Evolutionary conservation across 2,329 filamentous ascomycete genomes (phyloP), one percentile per base, ranked within the genome.

Genomic region (Elsinoe australis): DNA sequence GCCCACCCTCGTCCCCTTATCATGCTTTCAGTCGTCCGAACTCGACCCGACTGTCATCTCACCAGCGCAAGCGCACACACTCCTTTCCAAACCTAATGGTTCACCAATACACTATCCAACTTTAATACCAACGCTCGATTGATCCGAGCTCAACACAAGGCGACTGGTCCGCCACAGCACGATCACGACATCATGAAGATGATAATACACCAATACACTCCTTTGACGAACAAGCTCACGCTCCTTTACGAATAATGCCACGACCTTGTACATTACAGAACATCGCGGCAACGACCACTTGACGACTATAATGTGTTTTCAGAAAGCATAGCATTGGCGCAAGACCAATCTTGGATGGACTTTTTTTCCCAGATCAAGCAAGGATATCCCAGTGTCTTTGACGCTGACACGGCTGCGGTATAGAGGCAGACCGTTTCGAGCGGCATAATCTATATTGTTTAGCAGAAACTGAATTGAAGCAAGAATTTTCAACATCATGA

Each of bases 91-190:
- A 9, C 26, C n/a, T 44, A 44, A 44, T 44, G 12, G 18, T 7
- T 15, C 31, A 21, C 10, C 39, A n/a, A 31, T 14, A 44, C 24
- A 32, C 22, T 12, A 6, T 29, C 18, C 17, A 26, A 35, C n/a
- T 47, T 34, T 47, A 47, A 47, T 47, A 34, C 8, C 44, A 28
- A 22, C 29, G 44, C 44, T 36, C 44, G 39, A 44, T 36, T 48
- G 45, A 48, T 48, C 45, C 33, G 45, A 31, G 34, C 32, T 29
- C 17, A 26, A 29, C 32, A 48, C 45, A 48, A 19, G 45, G 45
- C 45, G 45, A 38, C 45, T 48, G 45, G 45, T 48, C 45, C 45
- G 45, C 45, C 45, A 48, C 45, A 48, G 18, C 8, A 38, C 34
- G 45, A 48, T 48, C 45, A 48, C 45, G 45, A 48, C 24, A 31